Conservation (phyloP, 768 basidiomycete species). For the Fomitopsis serialis region DNA sequence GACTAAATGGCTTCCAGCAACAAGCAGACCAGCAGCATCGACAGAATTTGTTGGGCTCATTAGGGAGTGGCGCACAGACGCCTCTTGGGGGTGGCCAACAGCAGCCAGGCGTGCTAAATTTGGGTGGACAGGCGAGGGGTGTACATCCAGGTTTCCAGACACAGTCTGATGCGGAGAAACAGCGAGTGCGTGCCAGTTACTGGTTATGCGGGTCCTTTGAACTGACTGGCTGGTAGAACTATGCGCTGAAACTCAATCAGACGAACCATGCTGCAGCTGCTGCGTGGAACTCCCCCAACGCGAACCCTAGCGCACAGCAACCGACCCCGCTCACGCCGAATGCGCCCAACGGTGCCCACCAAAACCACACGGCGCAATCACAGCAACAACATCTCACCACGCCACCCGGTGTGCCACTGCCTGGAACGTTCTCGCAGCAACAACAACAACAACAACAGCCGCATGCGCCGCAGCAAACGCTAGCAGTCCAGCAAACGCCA, state of each 20-base stretch:
- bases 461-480: conserved; percentile 20
- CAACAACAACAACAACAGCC: conserved; percentile 27
- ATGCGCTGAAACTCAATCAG: conserved; percentile 50
- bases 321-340: conserved; percentile 18
- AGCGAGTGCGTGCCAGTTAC: conserved; percentile 47
- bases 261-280: conserved; percentile 27
- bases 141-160: conserved; percentile 38
- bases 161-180: conserved; percentile 63
- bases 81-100: conserved; percentile 36
- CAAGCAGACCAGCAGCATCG: conserved; percentile 46
- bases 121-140: conserved; percentile 32
- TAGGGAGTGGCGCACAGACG: conserved; percentile 29
- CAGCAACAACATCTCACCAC: conserved; percentile 46
- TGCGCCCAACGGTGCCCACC: conserved; percentile 44
- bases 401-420: conserved; percentile 44
- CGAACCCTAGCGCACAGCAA: conserved; percentile 32
- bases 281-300: conserved; percentile 60
- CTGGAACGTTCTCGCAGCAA: conserved; percentile 33
- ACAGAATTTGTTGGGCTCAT: conserved; percentile 49
- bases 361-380: conserved; percentile 23
- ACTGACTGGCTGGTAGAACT: conserved; percentile 15
- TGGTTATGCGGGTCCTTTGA: no score
- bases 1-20: conserved; percentile 62
- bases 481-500: conserved; percentile 22
- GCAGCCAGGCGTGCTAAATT: conserved; percentile 64